phyloP scores from a whole-genome alignment of 1,139 yeast genomes.

The Candida glucosophila region DNA sequence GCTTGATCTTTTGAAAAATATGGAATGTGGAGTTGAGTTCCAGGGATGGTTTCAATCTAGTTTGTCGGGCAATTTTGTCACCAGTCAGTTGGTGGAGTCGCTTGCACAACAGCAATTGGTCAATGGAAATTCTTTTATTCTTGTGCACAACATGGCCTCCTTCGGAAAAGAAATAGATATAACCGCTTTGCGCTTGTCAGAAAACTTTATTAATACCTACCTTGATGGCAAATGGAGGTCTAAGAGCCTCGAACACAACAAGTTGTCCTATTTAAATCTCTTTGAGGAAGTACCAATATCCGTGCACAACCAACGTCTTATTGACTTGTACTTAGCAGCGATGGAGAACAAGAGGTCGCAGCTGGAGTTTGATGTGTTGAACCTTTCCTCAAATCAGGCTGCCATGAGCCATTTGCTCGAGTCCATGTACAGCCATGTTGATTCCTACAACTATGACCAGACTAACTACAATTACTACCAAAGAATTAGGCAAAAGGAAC shows the following conservation, averaged over 20 bases:
- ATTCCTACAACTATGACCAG: slow-evolving; percentile 73
- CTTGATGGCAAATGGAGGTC: slow-evolving; percentile 57
- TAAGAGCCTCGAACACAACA: slow-evolving; percentile 52
- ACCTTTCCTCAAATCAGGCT: slow-evolving; percentile 36
- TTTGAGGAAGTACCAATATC: slow-evolving; percentile 66
- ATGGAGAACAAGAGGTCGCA: slow-evolving; percentile 16
- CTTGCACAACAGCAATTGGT: slow-evolving; percentile 57
- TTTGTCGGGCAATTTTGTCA: slow-evolving; percentile 59
- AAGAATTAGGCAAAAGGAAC: slow-evolving; percentile 67
- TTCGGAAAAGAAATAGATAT: slow-evolving; percentile 58
- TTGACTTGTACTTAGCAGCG: slow-evolving; percentile 33
- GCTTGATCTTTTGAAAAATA: slow-evolving; percentile 50
- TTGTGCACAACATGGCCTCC: slow-evolving; percentile 67
- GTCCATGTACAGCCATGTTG: slow-evolving; percentile 64
- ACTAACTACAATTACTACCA: slow-evolving; percentile 79
- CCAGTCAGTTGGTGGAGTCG: slow-evolving; percentile 57
- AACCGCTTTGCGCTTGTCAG: slow-evolving; percentile 63
- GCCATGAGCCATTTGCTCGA: slow-evolving; percentile 50
- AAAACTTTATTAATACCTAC: slow-evolving; percentile 50
- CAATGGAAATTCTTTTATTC: slow-evolving; percentile 58
- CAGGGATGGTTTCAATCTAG: slow-evolving; percentile 82
- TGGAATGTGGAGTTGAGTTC: slow-evolving; percentile 63
- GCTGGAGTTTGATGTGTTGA: slow-evolving; percentile 31
- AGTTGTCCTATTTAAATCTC: slow-evolving; percentile 58
- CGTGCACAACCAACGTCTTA: slow-evolving; percentile 47